Evolutionary conservation across 371 early-diverging fungal species (phyloP), one percentile per base, ranked within the genome.

Genomic region (Rhizopus arrhizus): DNA sequence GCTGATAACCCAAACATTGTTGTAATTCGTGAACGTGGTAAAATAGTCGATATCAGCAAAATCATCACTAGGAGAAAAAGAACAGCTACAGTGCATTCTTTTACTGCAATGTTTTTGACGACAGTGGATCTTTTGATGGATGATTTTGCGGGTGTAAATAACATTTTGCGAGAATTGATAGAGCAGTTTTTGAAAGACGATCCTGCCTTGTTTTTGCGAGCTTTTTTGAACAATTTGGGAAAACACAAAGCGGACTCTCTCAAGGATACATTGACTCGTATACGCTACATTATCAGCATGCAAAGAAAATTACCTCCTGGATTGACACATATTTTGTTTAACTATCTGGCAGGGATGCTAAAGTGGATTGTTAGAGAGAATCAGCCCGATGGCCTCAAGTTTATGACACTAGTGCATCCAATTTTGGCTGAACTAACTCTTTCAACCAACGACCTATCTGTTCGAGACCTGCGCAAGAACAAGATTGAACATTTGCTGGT

Each of bases 341-440:
- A 88, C 43, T 84, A 86, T 56, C 67, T 88, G n/a, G 77, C 85
- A 2, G 89, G 89, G 7, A 78, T 83, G 62, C 65, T 86, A 6
- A 87, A 85, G 57, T 87, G 86, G 84, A 69, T 77, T 36, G 70
- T 78, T 0, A 71, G 83, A 12, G 85, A 85, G 50, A 79, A 78
- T 6, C 47, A 56, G 3, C 59, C 59, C 12, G 78, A 81, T 36
- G 82, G 81, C 4, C 63, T 87, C 0, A 55, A 68, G 0, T 36
- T 80, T 1, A 79, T 82, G 76, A 70, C 72, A 2, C 53, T 77
- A 43, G 69, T 81, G 1, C 78, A 85, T 33, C 85, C 87, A 0
- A 61, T 87, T 15, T 53, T 87, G 49, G 80, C 81, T 2, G 83
- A 86, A 47, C 57, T 88, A 3, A 76, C 80, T 4, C 63, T 82